Evolutionary conservation across 1,284 basidiomycete genomes (phyloP), one percentile per base, ranked within the genome.

Genomic region (Microbotryum silenes-acaulis): DNA sequence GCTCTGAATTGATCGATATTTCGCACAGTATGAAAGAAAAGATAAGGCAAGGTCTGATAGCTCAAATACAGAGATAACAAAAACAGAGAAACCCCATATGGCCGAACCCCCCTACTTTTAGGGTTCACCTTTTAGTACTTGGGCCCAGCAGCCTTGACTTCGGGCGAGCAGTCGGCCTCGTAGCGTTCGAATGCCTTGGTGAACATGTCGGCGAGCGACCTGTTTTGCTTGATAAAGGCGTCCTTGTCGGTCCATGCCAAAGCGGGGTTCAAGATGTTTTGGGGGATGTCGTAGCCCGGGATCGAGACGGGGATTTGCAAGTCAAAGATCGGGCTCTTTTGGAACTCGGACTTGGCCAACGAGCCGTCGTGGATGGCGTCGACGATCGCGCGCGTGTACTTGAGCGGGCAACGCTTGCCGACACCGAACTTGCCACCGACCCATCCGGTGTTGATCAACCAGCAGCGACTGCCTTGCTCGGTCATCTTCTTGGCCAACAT

Each of bases 361-460:
- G 86, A 84, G 65, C 94, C 94, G 66, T 90, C 87, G 82, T 98
- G 96, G 75, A 98, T 92, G 51, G 92, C 88, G 77, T 97, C 91
- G 77, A 98, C 87, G 77, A 97, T 97, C 66, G 87, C 86, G 62
- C 94, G 90, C 50, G 94, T 97, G 81, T 87, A 74, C 77, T 89
- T 90, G 79, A 97, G 85, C 33, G 92, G 87, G 83, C 92, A 97
- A 68, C 92, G 89, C 78, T 88, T 89, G 48, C 76, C 78, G 42
- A 77, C 77, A 61, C 94, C 94, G 76, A 86, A 98, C 78, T 91
- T 92, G 76, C 94, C 94, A 65, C 89, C 87, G 61, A 89, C 88
- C 94, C 94, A 98, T 47, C 94, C 94, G 23, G 94, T 97, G 86
- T 98, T 97, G 84, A 98, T 90, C 74, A 98, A 83, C 91, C 91